Evolutionary conservation across 306 rosid species (phyloP), one percentile per base, ranked within the genome.

Genomic region (Trifolium dubium): DNA sequence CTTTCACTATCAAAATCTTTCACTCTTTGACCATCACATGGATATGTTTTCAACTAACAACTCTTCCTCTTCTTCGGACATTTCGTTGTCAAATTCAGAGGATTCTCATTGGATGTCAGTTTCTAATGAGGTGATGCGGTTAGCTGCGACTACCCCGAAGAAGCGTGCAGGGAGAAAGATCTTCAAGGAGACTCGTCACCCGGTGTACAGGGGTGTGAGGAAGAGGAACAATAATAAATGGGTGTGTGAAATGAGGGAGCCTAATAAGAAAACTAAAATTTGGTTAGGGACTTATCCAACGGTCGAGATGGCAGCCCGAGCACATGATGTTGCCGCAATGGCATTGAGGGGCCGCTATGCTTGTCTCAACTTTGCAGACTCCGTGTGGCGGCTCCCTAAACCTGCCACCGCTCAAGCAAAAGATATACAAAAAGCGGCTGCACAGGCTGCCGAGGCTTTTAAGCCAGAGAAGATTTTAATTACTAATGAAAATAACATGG

Each of bases 111-210:
- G 35, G 8, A 7, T 34, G 44, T 19, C 40, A 14, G 47, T 86
- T 7, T 85, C 89, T 4, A 86, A 87, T 8, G 87, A 85, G 69
- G 95, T 85, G 78, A 35, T 90, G 9, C 0, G 71, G 29, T 55
- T 93, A 69, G 98, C 98, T 0, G 77, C 84, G 0, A 72, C 79
- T 8, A 51, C 82, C 44, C 98, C 98, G 0, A 93, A 93, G 86
- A 90, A 93, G 78, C 80, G 89, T 1, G 96, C 96, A 0, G 98
- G 97, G 2, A 74, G 98, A 86, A 93, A 93, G 89, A 93, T 90
- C 78, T 93, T 89, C 72, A 87, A 75, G 84, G 98, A 90, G 85
- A 93, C 98, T 0, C 81, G 98, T 18, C 98, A 93, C 80, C 93
- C 93, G 0, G 88, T 93, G 49, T 93, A 77, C 50, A 75, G 96